Percentiles rank a stretch among this genome's conserved stretches.
phyloP scores from a whole-genome alignment of 1,284 basidiomycete genomes.

The Bondarzewia mesenterica region DNA sequence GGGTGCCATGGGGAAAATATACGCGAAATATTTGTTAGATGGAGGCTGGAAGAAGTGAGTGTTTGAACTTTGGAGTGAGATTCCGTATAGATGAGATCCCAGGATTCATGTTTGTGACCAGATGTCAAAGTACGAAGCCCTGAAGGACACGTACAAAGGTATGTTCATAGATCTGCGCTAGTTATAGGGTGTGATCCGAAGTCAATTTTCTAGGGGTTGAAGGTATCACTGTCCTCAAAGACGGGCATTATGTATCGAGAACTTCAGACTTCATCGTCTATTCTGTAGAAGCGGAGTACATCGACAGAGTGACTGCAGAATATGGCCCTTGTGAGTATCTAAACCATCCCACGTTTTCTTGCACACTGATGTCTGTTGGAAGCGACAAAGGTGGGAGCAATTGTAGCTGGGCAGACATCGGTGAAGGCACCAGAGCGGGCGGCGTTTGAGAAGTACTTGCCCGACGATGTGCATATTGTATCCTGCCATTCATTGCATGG shows the following conservation, averaged over 20 bases:
- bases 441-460: slow-evolving; percentile 89
- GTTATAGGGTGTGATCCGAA: slow-evolving; percentile 2
- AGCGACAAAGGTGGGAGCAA: slow-evolving; percentile 90
- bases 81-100: background rate
- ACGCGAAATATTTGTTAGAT: slow-evolving; percentile 66
- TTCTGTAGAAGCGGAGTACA: slow-evolving; percentile 90
- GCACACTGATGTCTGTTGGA: background rate
- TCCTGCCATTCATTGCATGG: slow-evolving; percentile 95
- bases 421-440: slow-evolving; percentile 92
- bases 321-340: slow-evolving; percentile 80
- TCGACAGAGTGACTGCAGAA: slow-evolving; percentile 76
- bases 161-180: slow-evolving; percentile 8
- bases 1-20: slow-evolving; percentile 96
- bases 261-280: slow-evolving; percentile 87
- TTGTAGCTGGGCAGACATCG: slow-evolving; percentile 93
- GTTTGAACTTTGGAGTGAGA: background rate
- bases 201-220: slow-evolving; percentile 29
- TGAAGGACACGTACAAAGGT: slow-evolving; percentile 64
- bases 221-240: slow-evolving; percentile 58
- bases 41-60: slow-evolving; percentile 83
- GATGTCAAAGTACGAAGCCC: slow-evolving; percentile 65
- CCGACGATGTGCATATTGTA: slow-evolving; percentile 81
- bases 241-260: slow-evolving; percentile 82
- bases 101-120: slow-evolving; percentile 93
- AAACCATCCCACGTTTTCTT: background rate